These are phyloP conservation scores for Aciculosporium take DNA, from an alignment of 2,329 filamentous ascomycete species.

Conservation along the genomic window DNA sequence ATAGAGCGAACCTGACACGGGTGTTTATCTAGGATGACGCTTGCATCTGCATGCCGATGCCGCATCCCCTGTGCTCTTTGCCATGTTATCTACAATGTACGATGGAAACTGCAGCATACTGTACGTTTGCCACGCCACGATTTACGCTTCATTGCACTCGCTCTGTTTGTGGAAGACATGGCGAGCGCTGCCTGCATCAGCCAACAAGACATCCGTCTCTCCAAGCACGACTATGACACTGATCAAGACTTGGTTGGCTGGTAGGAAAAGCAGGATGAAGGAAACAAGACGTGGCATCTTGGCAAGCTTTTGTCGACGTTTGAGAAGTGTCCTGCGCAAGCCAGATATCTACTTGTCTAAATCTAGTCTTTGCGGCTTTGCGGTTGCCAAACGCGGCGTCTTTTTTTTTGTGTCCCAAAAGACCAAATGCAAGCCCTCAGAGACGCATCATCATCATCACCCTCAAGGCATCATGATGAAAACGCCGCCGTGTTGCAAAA, in stretches of 20 bases:
- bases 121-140: neutral
- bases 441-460: neutral
- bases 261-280: neutral
- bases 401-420: neutral
- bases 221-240: too few relatives aligned
- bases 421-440: neutral
- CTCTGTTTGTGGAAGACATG: neutral
- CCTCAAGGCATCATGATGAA: too few relatives aligned
- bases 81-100: too few relatives aligned
- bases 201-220: too few relatives aligned
- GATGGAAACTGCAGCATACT: neutral
- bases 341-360: too few relatives aligned
- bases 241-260: too few relatives aligned
- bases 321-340: neutral
- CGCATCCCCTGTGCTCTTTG: too few relatives aligned
- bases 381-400: neutral
- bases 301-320: neutral
- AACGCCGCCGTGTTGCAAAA: neutral
- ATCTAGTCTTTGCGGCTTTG: too few relatives aligned
- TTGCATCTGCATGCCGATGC: neutral
- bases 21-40: neutral
- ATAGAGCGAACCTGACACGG: neutral
- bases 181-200: neutral
- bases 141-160: neutral
- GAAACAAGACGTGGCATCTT: neutral